Evolutionary conservation across 805 yeast species (phyloP).

Genomic region (Cyberlindnera xishuangbannaensis): DNA sequence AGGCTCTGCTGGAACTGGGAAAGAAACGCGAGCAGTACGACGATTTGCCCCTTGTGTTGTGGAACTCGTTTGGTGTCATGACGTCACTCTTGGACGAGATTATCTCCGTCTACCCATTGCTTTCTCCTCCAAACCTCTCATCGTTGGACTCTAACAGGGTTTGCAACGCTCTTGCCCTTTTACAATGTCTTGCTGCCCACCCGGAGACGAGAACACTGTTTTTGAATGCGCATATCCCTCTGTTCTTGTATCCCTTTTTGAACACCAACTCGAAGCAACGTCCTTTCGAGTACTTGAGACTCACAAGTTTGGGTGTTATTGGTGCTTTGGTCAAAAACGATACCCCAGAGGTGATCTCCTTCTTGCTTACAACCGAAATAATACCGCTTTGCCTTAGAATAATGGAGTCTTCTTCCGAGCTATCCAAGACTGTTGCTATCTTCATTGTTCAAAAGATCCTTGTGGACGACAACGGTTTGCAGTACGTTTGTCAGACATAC

Average conservation of each 20-base stretch:
- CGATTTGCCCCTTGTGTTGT: slow-evolving; percentile 83
- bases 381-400: slow-evolving; percentile 91
- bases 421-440: slow-evolving; percentile 93
- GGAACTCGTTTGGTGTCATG: slow-evolving; percentile 98
- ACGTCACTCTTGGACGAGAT: slow-evolving; percentile 86
- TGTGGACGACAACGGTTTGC: slow-evolving; percentile 85
- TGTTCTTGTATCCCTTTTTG: slow-evolving; percentile 88
- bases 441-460: slow-evolving; percentile 91
- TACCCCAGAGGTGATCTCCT: slow-evolving; percentile 89
- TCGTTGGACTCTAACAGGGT: slow-evolving; percentile 89
- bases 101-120: slow-evolving; percentile 80
- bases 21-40: slow-evolving; percentile 93
- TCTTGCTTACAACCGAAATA: slow-evolving; percentile 89
- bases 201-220: slow-evolving; percentile 82
- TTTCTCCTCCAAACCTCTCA: slow-evolving; percentile 80
- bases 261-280: slow-evolving; percentile 88
- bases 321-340: slow-evolving; percentile 97
- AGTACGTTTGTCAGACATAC: slow-evolving; percentile 90
- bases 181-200: slow-evolving; percentile 96
- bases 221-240: slow-evolving; percentile 84
- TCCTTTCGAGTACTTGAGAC: slow-evolving; percentile 87
- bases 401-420: slow-evolving; percentile 92
- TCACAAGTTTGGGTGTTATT: slow-evolving; percentile 92
- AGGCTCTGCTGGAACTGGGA: slow-evolving; percentile 87
- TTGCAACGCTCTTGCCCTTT: slow-evolving; percentile 88